Evolutionary conservation across 225 moss, liverwort and hornwort genomes (phyloP).

Genomic region (Takakia lepidozioides): DNA sequence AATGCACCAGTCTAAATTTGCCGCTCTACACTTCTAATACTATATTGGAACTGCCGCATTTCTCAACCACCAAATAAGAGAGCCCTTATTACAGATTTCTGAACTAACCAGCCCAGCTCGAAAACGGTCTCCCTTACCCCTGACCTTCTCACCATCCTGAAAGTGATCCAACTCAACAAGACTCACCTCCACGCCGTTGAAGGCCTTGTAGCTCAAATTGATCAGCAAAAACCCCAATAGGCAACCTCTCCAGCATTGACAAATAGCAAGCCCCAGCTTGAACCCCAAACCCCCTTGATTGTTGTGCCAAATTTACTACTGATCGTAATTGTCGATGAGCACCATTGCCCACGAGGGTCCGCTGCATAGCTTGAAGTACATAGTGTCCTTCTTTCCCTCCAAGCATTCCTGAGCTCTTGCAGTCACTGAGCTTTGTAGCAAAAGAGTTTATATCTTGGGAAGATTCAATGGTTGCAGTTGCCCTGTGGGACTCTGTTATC

Average conservation of each 20-base stretch:
- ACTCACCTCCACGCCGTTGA: constrained; percentile 45
- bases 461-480: constrained; percentile 5
- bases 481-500: constrained; percentile 8
- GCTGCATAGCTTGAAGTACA: constrained; percentile 24
- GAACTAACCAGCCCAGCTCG: too few species aligned
- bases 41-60: too few species aligned
- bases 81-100: too few species aligned
- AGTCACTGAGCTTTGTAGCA: constrained; percentile 17
- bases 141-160: too few species aligned
- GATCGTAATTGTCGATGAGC: constrained; percentile 40
- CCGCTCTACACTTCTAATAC: too few species aligned
- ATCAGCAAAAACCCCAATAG: constrained; percentile 49
- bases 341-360: constrained; percentile 44
- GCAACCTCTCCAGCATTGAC: constrained; percentile 42
- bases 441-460: constrained; percentile 11
- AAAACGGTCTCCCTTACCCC: too few species aligned
- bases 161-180: too few species aligned
- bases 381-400: constrained; percentile 10
- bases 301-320: constrained; percentile 20
- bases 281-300: constrained; percentile 5
- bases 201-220: constrained; percentile 56
- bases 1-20: too few species aligned
- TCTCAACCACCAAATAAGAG: too few species aligned
- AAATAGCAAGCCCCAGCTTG: constrained; percentile 20
- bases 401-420: constrained; percentile 7